Evolutionary conservation across 306 rosid species (phyloP), one percentile per base, ranked within the genome.

Genomic region (Begonia fuchsioides): DNA sequence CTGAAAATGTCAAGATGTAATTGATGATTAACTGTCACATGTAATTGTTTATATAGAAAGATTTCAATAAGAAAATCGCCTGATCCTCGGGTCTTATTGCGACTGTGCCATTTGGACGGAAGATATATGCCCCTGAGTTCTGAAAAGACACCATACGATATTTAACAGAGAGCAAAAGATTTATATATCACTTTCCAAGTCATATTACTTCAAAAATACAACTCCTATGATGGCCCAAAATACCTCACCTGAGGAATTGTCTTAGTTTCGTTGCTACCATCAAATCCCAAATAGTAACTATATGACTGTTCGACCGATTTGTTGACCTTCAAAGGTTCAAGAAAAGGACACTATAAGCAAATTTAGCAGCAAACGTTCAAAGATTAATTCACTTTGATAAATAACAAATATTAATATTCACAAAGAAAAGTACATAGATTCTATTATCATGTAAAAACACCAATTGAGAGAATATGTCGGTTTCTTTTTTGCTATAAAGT

Each of bases 41-140:
- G 32, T 26, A 26, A 4, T 26, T 26, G 2, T 26, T 26, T 26
- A 26, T 26, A 26, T 26, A 26, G 35, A 26, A 26, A 26, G 35
- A 26, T n/a, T 41, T 41, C 14, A 41, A 41, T 41, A 41, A 14
- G 54, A 59, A 19, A 47, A 17, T 54, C 10, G 64, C 81, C 81
- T 75, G 52, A 53, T 49, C 58, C 48, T 39, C 59, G 56, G 74
- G 72, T 12, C 50, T 58, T 67, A 75, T 61, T 56, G 51, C 53
- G 54, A 54, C 64, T 40, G 81, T 56, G 48, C 77, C 81, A 57
- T 75, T 75, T 38, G 81, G 81, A 39, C 81, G 81, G 61, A 75
- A 75, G 53, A 75, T n/a, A 49, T 75, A 75, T 17, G 81, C 81
- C 15, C 81, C 81, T 12, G 67, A 40, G 32, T 71, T 75, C 81